A percentile compares a stretch with the other conserved stretches of the same genome.
Conservation (phyloP, 176 grass and related monocot genomes). For the Carex cristatella region DNA sequence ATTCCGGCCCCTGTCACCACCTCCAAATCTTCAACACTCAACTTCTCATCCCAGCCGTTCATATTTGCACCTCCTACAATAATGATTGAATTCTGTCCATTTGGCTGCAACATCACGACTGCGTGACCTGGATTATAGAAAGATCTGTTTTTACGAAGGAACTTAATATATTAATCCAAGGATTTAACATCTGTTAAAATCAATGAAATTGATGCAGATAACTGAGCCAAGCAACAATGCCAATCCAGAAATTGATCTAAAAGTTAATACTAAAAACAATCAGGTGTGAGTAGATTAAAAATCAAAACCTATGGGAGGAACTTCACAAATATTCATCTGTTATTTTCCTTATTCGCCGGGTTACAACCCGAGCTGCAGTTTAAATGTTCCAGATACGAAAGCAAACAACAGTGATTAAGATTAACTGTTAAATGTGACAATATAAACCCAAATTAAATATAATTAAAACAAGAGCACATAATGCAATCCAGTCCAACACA, state of each 20-base stretch:
- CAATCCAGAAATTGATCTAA: neutral
- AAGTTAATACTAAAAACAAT: neutral
- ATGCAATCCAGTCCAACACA: neutral
- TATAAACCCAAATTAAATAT: neutral
- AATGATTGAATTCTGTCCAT: constrained; percentile 95
- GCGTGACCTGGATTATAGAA: constrained; percentile 54
- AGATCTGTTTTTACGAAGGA: neutral
- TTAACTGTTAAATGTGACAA: neutral
- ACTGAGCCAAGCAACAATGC: neutral
- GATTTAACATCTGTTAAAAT: neutral
- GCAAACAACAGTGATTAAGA: neutral
- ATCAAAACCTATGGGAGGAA: neutral
- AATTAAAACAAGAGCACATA: neutral
- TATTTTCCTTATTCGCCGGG: too few species aligned
- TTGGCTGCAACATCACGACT: constrained; percentile 87
- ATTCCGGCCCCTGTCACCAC: constrained; percentile 55
- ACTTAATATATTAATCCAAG: neutral
- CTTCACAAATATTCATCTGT: neutral
- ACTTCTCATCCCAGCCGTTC: constrained; percentile 63
- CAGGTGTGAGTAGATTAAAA: too few species aligned
- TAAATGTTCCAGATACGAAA: neutral
- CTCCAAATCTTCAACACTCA: constrained; percentile 48
- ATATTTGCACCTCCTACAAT: constrained; percentile 97
- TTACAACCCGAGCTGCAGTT: neutral
- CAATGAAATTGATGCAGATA: neutral